Evolutionary conservation across 2,329 filamentous ascomycete genomes (phyloP).

Genomic region (Pestalotiopsis sp.): DNA sequence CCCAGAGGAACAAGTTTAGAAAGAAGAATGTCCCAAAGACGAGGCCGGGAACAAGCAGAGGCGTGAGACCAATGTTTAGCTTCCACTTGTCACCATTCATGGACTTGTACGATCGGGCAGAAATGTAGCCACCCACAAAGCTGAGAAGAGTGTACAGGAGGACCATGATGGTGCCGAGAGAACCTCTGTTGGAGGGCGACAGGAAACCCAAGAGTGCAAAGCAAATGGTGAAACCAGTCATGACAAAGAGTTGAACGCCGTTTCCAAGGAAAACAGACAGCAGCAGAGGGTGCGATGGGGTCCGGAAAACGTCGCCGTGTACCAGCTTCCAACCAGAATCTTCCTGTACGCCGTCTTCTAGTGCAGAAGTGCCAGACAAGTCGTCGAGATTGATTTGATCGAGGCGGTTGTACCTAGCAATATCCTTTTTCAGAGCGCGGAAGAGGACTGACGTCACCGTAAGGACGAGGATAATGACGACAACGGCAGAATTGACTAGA

Average conservation of each 20-base stretch:
- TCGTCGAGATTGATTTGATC: slow-evolving; percentile 92
- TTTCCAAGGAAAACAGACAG: slow-evolving; percentile 90
- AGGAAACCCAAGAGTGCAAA: slow-evolving; percentile 95
- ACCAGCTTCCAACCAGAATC: slow-evolving; percentile 99
- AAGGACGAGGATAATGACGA: slow-evolving; percentile 87
- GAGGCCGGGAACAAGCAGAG: slow-evolving; percentile 80
- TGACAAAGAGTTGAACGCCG: slow-evolving; percentile 94
- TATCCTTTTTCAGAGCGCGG: slow-evolving; percentile 89
- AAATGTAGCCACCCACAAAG: slow-evolving; percentile 89
- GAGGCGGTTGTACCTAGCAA: slow-evolving; percentile 92
- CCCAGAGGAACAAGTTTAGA: slow-evolving; percentile 95
- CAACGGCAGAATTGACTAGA: slow-evolving; percentile 92
- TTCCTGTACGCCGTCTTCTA: slow-evolving; percentile 93
- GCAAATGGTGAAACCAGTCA: slow-evolving; percentile 91
- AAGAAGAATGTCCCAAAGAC: slow-evolving; percentile 91
- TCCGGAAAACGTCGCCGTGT: slow-evolving; percentile 95
- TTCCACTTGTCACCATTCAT: slow-evolving; percentile 95
- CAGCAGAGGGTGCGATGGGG: slow-evolving; percentile 79
- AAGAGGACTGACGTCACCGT: slow-evolving; percentile 93
- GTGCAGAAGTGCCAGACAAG: slow-evolving; percentile 74
- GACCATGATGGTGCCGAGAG: slow-evolving; percentile 89
- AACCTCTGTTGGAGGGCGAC: slow-evolving; percentile 93
- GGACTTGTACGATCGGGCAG: slow-evolving; percentile 90
- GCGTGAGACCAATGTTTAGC: slow-evolving; percentile 86
- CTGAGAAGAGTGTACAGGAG: slow-evolving; percentile 92